A percentile compares a stretch with the other conserved stretches of the same genome.
Evolutionary conservation across 164 flowering plant genomes (phyloP).

Genomic region (Annona cherimola): DNA sequence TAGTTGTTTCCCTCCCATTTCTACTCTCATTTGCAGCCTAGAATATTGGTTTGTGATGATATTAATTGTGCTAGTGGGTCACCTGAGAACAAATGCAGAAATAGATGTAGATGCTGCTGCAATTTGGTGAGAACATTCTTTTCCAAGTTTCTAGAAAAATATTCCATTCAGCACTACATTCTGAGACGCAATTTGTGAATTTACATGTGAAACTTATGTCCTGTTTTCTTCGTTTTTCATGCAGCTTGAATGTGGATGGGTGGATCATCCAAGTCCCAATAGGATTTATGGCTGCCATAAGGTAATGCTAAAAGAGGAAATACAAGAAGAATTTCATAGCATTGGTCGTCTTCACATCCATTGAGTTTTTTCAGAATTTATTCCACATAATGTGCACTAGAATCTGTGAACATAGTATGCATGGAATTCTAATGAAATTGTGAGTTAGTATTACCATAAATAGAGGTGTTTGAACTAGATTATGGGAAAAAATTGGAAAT

Average conservation of each 20-base stretch:
- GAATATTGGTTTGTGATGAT: conserved; percentile 10
- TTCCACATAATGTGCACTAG: no score
- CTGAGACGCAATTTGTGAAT: not conserved
- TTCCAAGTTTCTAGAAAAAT: not conserved
- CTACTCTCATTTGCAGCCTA: conserved; percentile 1
- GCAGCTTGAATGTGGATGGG: conserved; percentile 9
- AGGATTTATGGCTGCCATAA: conserved; percentile 10
- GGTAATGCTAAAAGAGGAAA: not conserved
- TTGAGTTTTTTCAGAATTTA: no score
- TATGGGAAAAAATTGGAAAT: no score
- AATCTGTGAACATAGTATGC: no score
- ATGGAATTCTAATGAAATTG: no score
- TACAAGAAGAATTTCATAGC: no score
- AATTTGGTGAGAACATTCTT: not conserved
- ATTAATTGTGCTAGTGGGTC: conserved; percentile 5
- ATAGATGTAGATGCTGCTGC: not conserved
- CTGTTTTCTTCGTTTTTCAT: not conserved
- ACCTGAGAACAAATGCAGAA: conserved; percentile 3
- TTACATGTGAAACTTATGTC: not conserved
- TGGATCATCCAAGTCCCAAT: conserved; percentile 12
- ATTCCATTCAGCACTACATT: not conserved
- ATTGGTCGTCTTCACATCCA: no score
- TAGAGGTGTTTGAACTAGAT: no score
- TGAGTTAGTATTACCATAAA: no score
- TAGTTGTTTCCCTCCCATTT: not conserved